phyloP scores from a whole-genome alignment of 2,329 filamentous ascomycete genomes.

The Alternaria infectoria region DNA sequence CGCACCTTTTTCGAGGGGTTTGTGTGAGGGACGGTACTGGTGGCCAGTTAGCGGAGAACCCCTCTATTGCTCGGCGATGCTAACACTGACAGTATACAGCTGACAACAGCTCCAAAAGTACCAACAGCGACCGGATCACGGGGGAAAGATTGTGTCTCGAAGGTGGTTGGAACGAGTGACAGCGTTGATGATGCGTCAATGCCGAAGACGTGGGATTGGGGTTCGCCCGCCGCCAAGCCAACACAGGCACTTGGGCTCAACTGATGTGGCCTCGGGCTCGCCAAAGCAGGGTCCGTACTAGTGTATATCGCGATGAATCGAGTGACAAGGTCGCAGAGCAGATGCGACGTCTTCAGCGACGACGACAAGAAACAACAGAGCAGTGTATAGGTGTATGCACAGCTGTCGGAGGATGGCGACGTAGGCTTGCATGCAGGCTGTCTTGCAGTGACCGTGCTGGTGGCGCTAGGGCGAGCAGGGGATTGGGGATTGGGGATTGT shows the following conservation, averaged over 20 bases:
- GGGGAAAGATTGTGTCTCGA: slow-evolving; percentile 8
- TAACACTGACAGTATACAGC: slow-evolving; percentile 31
- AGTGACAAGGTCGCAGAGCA: not conserved
- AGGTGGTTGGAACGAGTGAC: slow-evolving; percentile 17
- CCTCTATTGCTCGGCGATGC: slow-evolving; percentile 32
- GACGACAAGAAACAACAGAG: not conserved
- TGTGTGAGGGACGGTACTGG: slow-evolving; percentile 37
- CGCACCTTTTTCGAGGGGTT: slow-evolving; percentile 42
- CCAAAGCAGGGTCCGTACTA: slow-evolving; percentile 27
- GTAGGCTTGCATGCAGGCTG: slow-evolving; percentile 43
- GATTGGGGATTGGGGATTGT: slow-evolving; percentile 37
- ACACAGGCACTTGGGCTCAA: slow-evolving; percentile 29
- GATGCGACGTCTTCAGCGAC: not conserved
- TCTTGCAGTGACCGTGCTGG: slow-evolving; percentile 36
- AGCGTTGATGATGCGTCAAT: slow-evolving; percentile 25
- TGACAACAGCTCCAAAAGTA: slow-evolving; percentile 13
- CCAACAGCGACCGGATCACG: slow-evolving; percentile 15
- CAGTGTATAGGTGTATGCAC: slow-evolving; percentile 3
- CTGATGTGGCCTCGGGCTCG: slow-evolving; percentile 42
- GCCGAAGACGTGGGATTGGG: slow-evolving; percentile 41
- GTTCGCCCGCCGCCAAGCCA: slow-evolving; percentile 43
- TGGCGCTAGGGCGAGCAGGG: slow-evolving; percentile 41
- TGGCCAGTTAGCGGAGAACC: slow-evolving; percentile 43
- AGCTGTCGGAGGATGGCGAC: slow-evolving; percentile 32
- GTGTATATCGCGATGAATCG: slow-evolving; percentile 10